phyloP scores from a whole-genome alignment of 2,329 filamentous ascomycete species.

The Ascochyta pisi region DNA sequence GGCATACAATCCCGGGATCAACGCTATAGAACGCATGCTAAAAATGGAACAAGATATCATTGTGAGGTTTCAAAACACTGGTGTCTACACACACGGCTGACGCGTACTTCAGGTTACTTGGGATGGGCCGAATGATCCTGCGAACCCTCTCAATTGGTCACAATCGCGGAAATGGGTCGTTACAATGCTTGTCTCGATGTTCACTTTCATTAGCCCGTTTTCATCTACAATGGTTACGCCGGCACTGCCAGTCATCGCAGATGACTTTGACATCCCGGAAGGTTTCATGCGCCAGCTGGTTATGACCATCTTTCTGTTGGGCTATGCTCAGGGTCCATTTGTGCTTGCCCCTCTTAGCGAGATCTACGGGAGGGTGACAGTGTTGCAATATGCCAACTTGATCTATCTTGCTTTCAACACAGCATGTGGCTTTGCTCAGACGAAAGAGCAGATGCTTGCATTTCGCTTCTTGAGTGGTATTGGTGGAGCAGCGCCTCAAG shows the following conservation, averaged over 20 bases:
- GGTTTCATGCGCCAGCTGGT: constrained; percentile 40
- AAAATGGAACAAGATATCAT: constrained; percentile 26
- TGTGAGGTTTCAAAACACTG: constrained; percentile 11
- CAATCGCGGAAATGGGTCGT: constrained; percentile 54
- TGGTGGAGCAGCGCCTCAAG: constrained; percentile 43
- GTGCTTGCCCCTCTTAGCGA: constrained; percentile 47
- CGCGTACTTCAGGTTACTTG: constrained; percentile 45
- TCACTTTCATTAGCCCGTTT: constrained; percentile 50
- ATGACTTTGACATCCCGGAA: constrained; percentile 42
- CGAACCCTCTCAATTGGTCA: constrained; percentile 57
- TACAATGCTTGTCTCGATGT: constrained; percentile 53
- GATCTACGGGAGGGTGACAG: constrained; percentile 44
- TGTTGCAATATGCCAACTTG: constrained; percentile 44
- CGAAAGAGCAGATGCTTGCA: constrained; percentile 39
- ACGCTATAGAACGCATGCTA: constrained; percentile 5
- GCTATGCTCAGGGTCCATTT: constrained; percentile 48
- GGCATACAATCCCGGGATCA: constrained; percentile 16
- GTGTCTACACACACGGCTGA: constrained; percentile 10
- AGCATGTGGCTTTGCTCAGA: constrained; percentile 43
- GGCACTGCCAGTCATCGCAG: constrained; percentile 36
- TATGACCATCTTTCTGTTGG: constrained; percentile 48
- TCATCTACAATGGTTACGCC: constrained; percentile 50
- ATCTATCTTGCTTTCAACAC: constrained; percentile 46
- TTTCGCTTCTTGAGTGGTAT: constrained; percentile 46
- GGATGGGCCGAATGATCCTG: constrained; percentile 55